Evolutionary conservation across 2,329 filamentous ascomycete genomes (phyloP), one percentile per base, ranked within the genome.

Genomic region (Sphaerulina musiva): DNA sequence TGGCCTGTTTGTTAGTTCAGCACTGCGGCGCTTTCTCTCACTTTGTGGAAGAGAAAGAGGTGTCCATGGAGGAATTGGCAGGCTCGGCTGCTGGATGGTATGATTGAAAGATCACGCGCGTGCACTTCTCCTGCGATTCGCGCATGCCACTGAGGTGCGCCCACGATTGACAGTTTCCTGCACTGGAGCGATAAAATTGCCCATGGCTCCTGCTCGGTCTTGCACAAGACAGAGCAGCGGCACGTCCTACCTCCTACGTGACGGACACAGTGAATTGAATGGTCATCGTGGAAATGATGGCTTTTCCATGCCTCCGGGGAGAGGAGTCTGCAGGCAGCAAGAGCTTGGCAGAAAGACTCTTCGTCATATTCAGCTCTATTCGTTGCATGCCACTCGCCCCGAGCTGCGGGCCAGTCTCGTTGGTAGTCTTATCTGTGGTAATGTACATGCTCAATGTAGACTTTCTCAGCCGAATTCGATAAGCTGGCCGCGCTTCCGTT

Each of bases 1-100:
- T 97, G 12, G 92, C 92, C 1, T 95, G 88, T 69, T 72, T 92
- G 40, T 69, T 97, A 52, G 84, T 78, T 5, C 84, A 89, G 68
- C 75, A 77, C 45, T 91, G 87, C 74, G 68, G 67, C 2, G 69
- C 83, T 29, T 78, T 93, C 61, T 78, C 76, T 4, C 64, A 64
- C 1, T 80, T 80, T 62, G 76, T 86, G 12, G 76, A 79, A 54
- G 77, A 80, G 62, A 76, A 74, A 63, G 64, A 66, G 40, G 77
- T 86, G 12, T 74, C 76, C 23, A 76, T 74, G 56, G 83, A 85
- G 59, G 87, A 92, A 70, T 76, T 88, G 69, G 89, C 84, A 11
- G 90, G 87, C 11, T 81, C 89, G 73, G 80, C 76, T 65, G 76
- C 73, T 53, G 77, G 71, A 43, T 73, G 68, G 69, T 68, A 67